Conservation (phyloP, 1,284 basidiomycete species). For the Rhodotorula sp. region DNA sequence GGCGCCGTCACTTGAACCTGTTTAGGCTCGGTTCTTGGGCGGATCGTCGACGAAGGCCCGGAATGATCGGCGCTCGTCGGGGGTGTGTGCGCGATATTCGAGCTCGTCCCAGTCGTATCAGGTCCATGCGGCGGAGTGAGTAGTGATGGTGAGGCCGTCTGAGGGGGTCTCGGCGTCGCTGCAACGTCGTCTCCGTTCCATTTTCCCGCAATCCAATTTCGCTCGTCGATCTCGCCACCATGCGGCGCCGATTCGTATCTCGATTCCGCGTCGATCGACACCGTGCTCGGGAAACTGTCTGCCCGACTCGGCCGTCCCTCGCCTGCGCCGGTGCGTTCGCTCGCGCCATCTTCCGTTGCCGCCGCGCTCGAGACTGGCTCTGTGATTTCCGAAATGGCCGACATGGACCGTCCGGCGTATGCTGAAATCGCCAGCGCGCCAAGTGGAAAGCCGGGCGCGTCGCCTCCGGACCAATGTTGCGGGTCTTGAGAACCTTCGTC, state of each 20-base stretch:
- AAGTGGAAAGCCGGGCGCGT: neutral
- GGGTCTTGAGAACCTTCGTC: neutral
- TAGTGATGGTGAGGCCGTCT: too few species aligned
- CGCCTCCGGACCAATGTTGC: neutral
- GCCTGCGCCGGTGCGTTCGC: neutral
- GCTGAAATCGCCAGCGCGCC: neutral
- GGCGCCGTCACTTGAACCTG: neutral
- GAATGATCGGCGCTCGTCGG: neutral
- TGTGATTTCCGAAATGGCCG: constrained; percentile 21
- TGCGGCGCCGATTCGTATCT: neutral
- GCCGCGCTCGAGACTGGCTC: constrained; percentile 22
- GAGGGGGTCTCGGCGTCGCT: neutral
- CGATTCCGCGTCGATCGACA: neutral
- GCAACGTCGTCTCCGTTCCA: neutral
- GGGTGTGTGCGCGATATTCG: neutral
- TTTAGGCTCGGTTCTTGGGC: neutral
- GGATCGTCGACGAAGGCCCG: neutral
- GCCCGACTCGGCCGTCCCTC: neutral
- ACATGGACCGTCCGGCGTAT: constrained; percentile 17
- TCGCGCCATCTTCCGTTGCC: constrained; percentile 8
- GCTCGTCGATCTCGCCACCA: too few species aligned
- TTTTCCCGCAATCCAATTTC: too few species aligned
- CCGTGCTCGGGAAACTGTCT: constrained; percentile 1
- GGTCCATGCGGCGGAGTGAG: too few species aligned
- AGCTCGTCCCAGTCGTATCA: too few species aligned